Evolutionary conservation across 345 rosid species (phyloP).

Genomic region (Populus euphratica): DNA sequence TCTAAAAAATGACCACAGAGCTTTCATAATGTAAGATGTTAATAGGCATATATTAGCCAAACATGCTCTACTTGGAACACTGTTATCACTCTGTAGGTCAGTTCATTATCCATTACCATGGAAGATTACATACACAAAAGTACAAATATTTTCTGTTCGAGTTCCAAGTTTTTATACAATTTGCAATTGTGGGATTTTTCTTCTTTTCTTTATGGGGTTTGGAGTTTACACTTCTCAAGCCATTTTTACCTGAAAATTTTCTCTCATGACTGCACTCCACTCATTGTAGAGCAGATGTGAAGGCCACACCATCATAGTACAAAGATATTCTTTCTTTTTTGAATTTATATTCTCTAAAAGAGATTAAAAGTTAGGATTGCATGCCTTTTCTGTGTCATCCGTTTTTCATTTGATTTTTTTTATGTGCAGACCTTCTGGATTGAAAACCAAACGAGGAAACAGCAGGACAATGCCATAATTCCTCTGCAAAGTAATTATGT

Average conservation of each 20-base stretch:
- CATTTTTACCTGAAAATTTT: not conserved
- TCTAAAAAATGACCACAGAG: not conserved
- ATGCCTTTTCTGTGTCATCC: not conserved
- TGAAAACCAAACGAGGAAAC: slow-evolving; percentile 53
- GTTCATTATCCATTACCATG: not conserved
- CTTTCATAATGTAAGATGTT: not conserved
- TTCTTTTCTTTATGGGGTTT: not conserved
- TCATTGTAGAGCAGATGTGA: not conserved
- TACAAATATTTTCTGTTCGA: not conserved
- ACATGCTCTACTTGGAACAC: not conserved
- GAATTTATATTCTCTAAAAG: not conserved
- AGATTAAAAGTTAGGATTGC: not conserved
- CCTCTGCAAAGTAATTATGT: slow-evolving; percentile 47
- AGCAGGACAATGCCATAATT: slow-evolving; percentile 28
- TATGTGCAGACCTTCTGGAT: slow-evolving; percentile 79
- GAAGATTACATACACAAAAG: not conserved
- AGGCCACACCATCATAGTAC: not conserved
- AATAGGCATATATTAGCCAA: not conserved
- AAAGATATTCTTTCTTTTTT: not conserved
- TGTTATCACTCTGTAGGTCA: not conserved
- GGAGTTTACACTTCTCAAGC: not conserved
- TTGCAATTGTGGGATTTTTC: not conserved
- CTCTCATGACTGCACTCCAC: not conserved
- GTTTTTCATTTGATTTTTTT: slow-evolving; percentile 11
- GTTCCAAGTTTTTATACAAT: not conserved